phyloP scores from a whole-genome alignment of 148 eudicot genomes.

The Silene conica region DNA sequence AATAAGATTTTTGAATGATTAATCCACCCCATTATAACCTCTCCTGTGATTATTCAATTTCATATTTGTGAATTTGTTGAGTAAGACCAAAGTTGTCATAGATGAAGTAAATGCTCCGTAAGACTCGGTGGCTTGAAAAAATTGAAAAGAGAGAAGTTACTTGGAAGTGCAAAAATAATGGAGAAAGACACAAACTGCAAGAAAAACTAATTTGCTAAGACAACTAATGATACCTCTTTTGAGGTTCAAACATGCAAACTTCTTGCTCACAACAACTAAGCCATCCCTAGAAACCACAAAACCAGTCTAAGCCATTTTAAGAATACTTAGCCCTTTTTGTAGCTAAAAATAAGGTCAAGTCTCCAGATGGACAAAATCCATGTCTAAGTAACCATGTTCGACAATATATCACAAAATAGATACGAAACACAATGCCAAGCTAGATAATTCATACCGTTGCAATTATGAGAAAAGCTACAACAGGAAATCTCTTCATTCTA shows the following conservation, averaged over 20 bases:
- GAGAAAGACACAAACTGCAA: neutral
- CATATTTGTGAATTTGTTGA: neutral
- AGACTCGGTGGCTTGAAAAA: neutral
- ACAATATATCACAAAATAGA: neutral
- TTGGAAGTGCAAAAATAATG: neutral
- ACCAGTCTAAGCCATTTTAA: neutral
- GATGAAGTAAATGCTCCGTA: neutral
- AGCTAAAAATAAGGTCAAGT: neutral
- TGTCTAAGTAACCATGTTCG: neutral
- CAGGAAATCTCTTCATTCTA: constrained; percentile 89
- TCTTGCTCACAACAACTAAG: neutral
- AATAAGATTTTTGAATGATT: neutral
- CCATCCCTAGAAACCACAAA: neutral
- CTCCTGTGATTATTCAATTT: neutral
- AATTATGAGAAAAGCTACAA: constrained; percentile 90
- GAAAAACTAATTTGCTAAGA: neutral
- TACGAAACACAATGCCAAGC: neutral
- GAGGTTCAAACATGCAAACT: neutral
- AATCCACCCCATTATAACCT: neutral
- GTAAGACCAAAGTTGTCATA: neutral
- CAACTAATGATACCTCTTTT: neutral
- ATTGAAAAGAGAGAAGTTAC: neutral
- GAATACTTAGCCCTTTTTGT: neutral
- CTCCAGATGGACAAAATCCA: neutral
- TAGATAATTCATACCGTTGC: constrained; percentile 58